Percentiles rank a stretch among this genome's conserved stretches.
phyloP scores from a whole-genome alignment of 2,329 filamentous ascomycete species.

The Chalaropsis thielavioides region DNA sequence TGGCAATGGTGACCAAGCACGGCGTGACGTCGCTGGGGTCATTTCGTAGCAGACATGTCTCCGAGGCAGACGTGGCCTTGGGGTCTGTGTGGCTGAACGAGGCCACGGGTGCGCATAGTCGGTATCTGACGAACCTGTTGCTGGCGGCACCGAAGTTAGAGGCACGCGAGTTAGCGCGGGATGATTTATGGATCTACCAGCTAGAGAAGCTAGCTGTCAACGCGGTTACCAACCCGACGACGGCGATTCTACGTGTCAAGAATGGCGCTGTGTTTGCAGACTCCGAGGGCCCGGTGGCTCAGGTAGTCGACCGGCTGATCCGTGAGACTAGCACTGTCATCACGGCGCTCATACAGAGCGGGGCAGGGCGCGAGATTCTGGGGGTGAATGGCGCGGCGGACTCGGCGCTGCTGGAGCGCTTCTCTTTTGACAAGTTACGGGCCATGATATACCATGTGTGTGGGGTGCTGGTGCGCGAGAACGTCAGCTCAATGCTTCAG shows the following conservation, averaged over 20 bases:
- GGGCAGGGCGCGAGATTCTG: slow-evolving; percentile 7
- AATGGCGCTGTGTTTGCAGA: slow-evolving; percentile 62
- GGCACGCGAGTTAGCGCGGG: slow-evolving; percentile 27
- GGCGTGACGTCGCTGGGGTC: slow-evolving; percentile 37
- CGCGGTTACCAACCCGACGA: slow-evolving; percentile 70
- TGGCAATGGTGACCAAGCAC: slow-evolving; percentile 50
- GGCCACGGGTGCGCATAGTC: slow-evolving; percentile 6
- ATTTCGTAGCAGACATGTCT: slow-evolving; percentile 39
- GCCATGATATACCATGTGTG: slow-evolving; percentile 27
- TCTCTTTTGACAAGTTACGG: slow-evolving; percentile 31
- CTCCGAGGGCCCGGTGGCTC: slow-evolving; percentile 34
- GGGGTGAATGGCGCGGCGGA: slow-evolving; percentile 18
- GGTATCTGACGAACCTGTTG: slow-evolving; percentile 32
- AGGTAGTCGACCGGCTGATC: slow-evolving; percentile 53
- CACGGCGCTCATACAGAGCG: slow-evolving; percentile 10
- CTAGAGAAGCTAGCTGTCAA: slow-evolving; percentile 79
- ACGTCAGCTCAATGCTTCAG: slow-evolving; percentile 49
- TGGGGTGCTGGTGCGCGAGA: slow-evolving; percentile 31
- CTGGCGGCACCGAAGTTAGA: slow-evolving; percentile 30
- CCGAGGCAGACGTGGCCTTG: slow-evolving; percentile 34
- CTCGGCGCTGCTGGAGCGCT: slow-evolving; percentile 26
- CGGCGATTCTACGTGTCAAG: slow-evolving; percentile 56
- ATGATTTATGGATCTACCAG: slow-evolving; percentile 46
- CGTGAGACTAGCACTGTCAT: slow-evolving; percentile 64
- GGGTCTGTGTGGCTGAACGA: slow-evolving; percentile 31